Conservation (phyloP, 495 filamentous ascomycete species). For the Penicillium mononematosum region DNA sequence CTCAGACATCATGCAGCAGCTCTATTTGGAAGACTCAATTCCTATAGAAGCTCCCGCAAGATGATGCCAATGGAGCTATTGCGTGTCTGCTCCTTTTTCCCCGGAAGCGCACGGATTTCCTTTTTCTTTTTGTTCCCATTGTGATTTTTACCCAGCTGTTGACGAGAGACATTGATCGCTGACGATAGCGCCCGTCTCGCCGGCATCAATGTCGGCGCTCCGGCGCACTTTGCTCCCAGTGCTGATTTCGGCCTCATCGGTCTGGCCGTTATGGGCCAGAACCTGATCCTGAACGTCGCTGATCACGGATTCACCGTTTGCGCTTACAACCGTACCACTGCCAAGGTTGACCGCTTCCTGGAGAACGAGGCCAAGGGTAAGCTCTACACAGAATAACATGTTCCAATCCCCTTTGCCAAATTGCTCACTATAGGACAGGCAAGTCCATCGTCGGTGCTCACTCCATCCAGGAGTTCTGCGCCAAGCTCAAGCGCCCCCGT, state of each 20-base stretch:
- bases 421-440: constrained; percentile 48
- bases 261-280: constrained; percentile 98
- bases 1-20: constrained; percentile 8
- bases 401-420: constrained; percentile 8
- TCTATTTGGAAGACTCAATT: background rate
- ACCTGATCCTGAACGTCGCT: constrained; percentile 97
- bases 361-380: constrained; percentile 87
- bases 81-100: background rate
- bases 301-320: constrained; percentile 95
- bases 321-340: constrained; percentile 95
- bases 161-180: constrained; percentile 54
- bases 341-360: constrained; percentile 96
- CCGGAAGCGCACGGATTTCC: constrained; percentile 16
- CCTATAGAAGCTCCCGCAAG: constrained; percentile 10
- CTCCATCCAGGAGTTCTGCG: constrained; percentile 87
- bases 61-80: constrained; percentile 8
- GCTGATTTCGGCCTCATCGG: constrained; percentile 98
- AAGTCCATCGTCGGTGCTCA: constrained; percentile 92
- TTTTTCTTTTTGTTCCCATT: background rate
- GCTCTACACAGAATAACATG: constrained; percentile 15
- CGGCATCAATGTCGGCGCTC: constrained; percentile 74
- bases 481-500: constrained; percentile 94
- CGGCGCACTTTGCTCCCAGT: constrained; percentile 56
- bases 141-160: constrained; percentile 29
- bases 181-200: constrained; percentile 80